Percentiles rank a stretch among this genome's conserved stretches.
Conservation (phyloP, 1,139 yeast genomes). For the Yamadazyma oceani region DNA sequence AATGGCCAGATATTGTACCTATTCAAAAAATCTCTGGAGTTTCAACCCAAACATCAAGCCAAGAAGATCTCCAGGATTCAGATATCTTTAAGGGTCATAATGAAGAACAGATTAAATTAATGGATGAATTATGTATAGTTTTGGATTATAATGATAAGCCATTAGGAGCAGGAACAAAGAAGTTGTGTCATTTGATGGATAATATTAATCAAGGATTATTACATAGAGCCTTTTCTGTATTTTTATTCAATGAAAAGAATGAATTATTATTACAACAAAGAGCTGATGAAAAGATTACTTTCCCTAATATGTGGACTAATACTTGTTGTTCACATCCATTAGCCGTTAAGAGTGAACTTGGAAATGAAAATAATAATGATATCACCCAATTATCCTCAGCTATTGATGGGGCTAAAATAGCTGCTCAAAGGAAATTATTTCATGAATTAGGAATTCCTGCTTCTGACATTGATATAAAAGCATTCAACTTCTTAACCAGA, state of each 20-base stretch:
- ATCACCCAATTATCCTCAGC: constrained; percentile 44
- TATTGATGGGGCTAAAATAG: constrained; percentile 75
- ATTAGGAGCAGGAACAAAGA: constrained; percentile 92
- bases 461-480: constrained; percentile 59
- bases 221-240: constrained; percentile 95
- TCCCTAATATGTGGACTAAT: constrained; percentile 96
- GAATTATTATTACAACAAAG: constrained; percentile 87
- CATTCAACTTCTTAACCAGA: constrained; percentile 83
- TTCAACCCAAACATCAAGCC: constrained; percentile 27
- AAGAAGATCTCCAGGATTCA: constrained; percentile 13
- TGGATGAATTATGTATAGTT: constrained; percentile 97
- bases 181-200: constrained; percentile 85
- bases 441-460: constrained; percentile 90
- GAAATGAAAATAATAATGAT: constrained; percentile 29
- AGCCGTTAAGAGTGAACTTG: constrained; percentile 79
- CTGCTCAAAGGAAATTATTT: constrained; percentile 87
- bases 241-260: constrained; percentile 76
- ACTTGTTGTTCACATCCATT: constrained; percentile 98
- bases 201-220: constrained; percentile 82
- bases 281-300: constrained; percentile 94
- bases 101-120: constrained; percentile 86
- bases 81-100: constrained; percentile 78
- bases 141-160: constrained; percentile 85
- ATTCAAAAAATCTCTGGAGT: constrained; percentile 48
- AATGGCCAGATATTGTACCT: constrained; percentile 67